Evolutionary conservation across 352 stramenopile species (phyloP).

Genomic region (Phytophthora citricola): DNA sequence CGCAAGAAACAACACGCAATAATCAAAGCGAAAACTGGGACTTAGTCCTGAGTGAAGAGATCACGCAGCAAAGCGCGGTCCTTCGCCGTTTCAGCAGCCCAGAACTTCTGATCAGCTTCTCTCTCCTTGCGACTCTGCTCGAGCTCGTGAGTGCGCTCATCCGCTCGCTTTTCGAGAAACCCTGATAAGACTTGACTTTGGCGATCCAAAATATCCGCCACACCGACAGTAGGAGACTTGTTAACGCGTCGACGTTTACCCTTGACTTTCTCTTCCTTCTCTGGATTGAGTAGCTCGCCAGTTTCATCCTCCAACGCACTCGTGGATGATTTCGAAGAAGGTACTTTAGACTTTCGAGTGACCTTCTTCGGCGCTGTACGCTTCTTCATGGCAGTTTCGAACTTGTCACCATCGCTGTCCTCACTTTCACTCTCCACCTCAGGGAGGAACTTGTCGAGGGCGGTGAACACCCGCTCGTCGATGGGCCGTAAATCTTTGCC

Average conservation of each 20-base stretch:
- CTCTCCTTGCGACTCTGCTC: slow-evolving; percentile 23
- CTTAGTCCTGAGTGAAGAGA: slow-evolving; percentile 21
- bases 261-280: slow-evolving; percentile 3
- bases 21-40: not conserved
- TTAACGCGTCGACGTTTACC: slow-evolving; percentile 20
- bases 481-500: slow-evolving; percentile 19
- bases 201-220: slow-evolving; percentile 22
- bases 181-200: slow-evolving; percentile 16
- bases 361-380: not conserved
- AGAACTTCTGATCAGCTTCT: slow-evolving; percentile 33
- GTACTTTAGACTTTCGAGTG: not conserved
- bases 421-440: slow-evolving; percentile 5
- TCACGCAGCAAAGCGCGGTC: slow-evolving; percentile 32
- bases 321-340: not conserved
- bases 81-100: slow-evolving; percentile 23
- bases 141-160: slow-evolving; percentile 19
- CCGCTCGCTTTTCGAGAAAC: slow-evolving; percentile 22
- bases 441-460: slow-evolving; percentile 11
- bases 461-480: slow-evolving; percentile 16
- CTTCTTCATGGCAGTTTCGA: slow-evolving; percentile 9
- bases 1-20: not conserved
- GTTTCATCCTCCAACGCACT: slow-evolving; percentile 25
- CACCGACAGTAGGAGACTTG: not conserved
- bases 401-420: slow-evolving; percentile 23
- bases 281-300: slow-evolving; percentile 8